A percentile compares a stretch with the other conserved stretches of the same genome.
Evolutionary conservation across 306 rosid genomes (phyloP).

Genomic region (Luffa acutangula): DNA sequence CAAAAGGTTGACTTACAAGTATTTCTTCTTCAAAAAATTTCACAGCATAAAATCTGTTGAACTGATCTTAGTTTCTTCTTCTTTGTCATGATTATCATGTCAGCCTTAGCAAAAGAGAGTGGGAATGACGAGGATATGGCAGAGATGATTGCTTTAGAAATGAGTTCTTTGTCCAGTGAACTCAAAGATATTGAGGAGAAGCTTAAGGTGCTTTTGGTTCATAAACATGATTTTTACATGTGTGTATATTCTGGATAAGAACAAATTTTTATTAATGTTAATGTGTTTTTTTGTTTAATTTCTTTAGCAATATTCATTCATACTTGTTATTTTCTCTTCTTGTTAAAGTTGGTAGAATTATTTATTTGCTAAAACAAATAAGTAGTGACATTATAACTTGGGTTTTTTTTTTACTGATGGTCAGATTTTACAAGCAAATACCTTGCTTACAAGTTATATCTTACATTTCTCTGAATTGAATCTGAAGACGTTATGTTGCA

Average conservation of each 20-base stretch:
- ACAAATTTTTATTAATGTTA: not conserved
- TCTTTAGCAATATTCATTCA: not conserved
- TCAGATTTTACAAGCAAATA: not conserved
- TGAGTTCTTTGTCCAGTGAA: slow-evolving; percentile 50
- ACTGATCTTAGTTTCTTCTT: not conserved
- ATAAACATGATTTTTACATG: not conserved
- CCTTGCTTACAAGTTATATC: not conserved
- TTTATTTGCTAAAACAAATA: not conserved
- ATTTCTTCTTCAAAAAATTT: not conserved
- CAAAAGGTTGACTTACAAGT: slow-evolving; percentile 49
- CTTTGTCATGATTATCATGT: slow-evolving; percentile 9
- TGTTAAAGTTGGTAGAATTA: not conserved
- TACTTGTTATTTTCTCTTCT: not conserved
- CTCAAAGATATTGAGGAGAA: slow-evolving; percentile 58
- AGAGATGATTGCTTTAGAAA: slow-evolving; percentile 70
- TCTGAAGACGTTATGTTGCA: slow-evolving; percentile 7
- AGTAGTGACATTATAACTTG: not conserved
- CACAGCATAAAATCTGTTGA: not conserved
- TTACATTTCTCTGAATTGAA: slow-evolving; percentile 14
- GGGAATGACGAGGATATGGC: slow-evolving; percentile 86
- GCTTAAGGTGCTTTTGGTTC: slow-evolving; percentile 38
- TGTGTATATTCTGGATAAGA: not conserved
- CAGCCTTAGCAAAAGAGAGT: slow-evolving; percentile 73
- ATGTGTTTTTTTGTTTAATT: not conserved
- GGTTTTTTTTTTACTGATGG: not conserved